Base-by-base conservation (phyloP, 768 basidiomycete species). In the Boletales sp. region DNA sequence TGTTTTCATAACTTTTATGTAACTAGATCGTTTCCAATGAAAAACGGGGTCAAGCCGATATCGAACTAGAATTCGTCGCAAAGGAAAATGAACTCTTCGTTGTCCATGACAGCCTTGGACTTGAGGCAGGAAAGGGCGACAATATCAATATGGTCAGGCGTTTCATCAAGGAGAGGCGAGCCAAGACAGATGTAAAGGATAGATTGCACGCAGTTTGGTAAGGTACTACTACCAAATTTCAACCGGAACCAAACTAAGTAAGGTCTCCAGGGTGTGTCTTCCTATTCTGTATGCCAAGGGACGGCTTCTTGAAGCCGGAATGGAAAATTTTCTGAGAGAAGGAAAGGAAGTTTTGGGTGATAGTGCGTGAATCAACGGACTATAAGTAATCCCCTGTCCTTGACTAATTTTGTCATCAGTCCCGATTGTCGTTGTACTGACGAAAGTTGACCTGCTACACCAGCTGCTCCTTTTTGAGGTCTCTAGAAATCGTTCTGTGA, bases 351-450 rank as follows among this genome's bases (percentile, higher is more conserved):
- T 47, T 19, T 9, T 47, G 18, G 46, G 46, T 8, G 15, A 47
- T n/a, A 47, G 46, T 47, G 31, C 46, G 38, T 19, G 8, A 7
- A 39, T 18, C 4, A 30, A 28, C 25, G 18, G 10, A 15, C n/a
- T n/a, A 14, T n/a, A 14, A 36, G 13, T 35, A 35, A n/a, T 36
- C 17, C n/a, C 4, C 7, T 28, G 7, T 28, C 25, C 25, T n/a
- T n/a, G n/a, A 36, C n/a, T 3, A 3, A 28, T 28, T 28, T 7
- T 28, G 5, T 5, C 12, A 34, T 5, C 19, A 49, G 48, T 49
- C 41, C 48, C 48, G 3, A 9, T 49, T 15, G 30, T 49, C 21
- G 41, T 49, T 15, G 48, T 49, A 3, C 41, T 49, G 30, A 49
- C 42, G 18, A 49, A 43, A n/a, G 15, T 49, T 4, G 48, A 49